phyloP scores from a whole-genome alignment of 805 yeast genomes.

The Saccharomycopsis schoenii region DNA sequence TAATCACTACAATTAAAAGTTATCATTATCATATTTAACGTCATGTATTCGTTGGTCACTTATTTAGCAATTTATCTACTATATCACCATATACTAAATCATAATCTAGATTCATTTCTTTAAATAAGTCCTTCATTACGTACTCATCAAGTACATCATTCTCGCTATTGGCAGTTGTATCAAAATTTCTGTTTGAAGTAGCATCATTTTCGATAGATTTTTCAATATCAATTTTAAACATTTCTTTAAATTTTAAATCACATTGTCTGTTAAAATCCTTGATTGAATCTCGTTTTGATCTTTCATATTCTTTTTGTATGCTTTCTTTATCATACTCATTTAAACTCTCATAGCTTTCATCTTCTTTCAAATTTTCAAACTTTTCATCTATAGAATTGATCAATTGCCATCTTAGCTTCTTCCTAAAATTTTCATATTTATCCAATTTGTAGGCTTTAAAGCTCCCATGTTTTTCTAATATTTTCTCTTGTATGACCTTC shows the following conservation, averaged over 20 bases:
- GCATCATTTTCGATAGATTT: background rate
- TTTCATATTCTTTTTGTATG: conserved; percentile 9
- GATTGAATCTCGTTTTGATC: conserved; percentile 5
- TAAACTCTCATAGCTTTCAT: conserved; percentile 6
- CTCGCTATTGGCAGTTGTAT: conserved; percentile 9
- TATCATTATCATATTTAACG: background rate
- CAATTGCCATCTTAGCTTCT: conserved; percentile 5
- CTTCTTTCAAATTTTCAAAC: conserved; percentile 5
- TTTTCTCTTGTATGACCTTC: conserved; percentile 7
- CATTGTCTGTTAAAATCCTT: conserved; percentile 11
- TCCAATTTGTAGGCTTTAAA: conserved; percentile 14
- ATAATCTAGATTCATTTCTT: conserved; percentile 14
- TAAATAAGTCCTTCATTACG: conserved; percentile 15
- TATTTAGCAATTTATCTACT: background rate
- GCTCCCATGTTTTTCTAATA: conserved; percentile 11
- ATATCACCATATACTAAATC: conserved; percentile 4
- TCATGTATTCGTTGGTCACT: background rate
- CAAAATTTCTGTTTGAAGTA: background rate
- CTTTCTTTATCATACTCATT: conserved; percentile 11
- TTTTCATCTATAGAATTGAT: conserved; percentile 8
- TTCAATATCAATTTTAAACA: conserved; percentile 15
- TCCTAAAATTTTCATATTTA: conserved; percentile 13
- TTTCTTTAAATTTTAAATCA: conserved; percentile 10
- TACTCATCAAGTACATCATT: conserved; percentile 16
- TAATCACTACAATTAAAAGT: background rate